A percentile compares a stretch with the other conserved stretches of the same genome.
Evolutionary conservation across 1,284 basidiomycete species (phyloP).

Genomic region (Caloboletus inedulis): DNA sequence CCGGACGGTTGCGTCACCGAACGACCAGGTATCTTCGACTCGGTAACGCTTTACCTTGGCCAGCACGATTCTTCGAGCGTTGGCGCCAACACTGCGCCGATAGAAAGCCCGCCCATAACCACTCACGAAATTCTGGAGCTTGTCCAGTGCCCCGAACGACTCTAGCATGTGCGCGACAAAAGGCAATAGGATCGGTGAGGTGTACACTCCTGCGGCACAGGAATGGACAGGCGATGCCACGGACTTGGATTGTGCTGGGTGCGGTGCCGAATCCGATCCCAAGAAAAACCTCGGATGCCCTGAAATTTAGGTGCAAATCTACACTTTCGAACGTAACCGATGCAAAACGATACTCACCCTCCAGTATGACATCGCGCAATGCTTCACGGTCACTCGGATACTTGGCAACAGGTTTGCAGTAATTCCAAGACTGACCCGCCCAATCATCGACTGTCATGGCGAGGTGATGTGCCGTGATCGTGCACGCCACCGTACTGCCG

Average conservation of each 20-base stretch:
- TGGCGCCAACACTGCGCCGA: constrained; percentile 35
- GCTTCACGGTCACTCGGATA: constrained; percentile 90
- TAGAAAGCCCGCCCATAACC: constrained; percentile 81
- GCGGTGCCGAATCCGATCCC: constrained; percentile 96
- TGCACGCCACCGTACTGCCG: constrained; percentile 89
- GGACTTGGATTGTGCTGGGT: constrained; percentile 80
- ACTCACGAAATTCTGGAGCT: constrained; percentile 77
- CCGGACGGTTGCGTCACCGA: constrained; percentile 62
- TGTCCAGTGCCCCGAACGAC: constrained; percentile 80
- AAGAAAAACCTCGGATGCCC: constrained; percentile 97
- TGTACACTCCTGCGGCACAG: constrained; percentile 94
- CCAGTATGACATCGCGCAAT: constrained; percentile 75
- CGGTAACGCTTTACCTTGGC: constrained; percentile 40
- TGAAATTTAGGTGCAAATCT: constrained; percentile 25
- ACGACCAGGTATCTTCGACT: constrained; percentile 51
- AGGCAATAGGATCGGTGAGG: constrained; percentile 86
- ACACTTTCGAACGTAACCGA: neutral
- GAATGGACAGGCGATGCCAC: constrained; percentile 66
- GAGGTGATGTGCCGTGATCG: constrained; percentile 97
- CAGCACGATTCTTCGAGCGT: constrained; percentile 26
- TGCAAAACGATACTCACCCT: constrained; percentile 48
- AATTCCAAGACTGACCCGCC: constrained; percentile 95
- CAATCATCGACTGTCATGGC: constrained; percentile 95
- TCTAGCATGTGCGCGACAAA: constrained; percentile 84
- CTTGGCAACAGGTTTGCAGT: constrained; percentile 99